Evolutionary conservation across 495 filamentous ascomycete species (phyloP).

Genomic region (Penicillium subrubescens): DNA sequence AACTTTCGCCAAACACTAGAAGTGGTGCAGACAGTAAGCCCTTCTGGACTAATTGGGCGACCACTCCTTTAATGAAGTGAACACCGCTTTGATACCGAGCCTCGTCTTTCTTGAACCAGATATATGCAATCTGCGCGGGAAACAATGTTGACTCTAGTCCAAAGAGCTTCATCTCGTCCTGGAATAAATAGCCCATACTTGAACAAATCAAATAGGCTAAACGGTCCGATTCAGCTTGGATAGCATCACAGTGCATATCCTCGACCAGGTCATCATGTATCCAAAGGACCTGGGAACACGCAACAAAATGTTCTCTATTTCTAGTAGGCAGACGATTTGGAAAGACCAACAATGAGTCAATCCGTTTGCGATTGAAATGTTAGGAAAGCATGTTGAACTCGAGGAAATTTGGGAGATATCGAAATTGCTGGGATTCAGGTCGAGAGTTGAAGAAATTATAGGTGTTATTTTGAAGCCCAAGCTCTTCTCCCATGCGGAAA

Average conservation of each 20-base stretch:
- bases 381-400: constrained; percentile 30
- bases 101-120: neutral
- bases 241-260: neutral
- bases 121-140: constrained; percentile 21
- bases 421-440: neutral
- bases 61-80: neutral
- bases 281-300: neutral
- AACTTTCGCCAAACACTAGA: constrained; percentile 2
- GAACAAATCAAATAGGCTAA: constrained; percentile 32
- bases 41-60: neutral
- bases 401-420: neutral
- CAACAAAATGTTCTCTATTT: constrained; percentile 17
- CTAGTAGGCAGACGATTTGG: constrained; percentile 31
- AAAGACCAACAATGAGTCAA: constrained; percentile 42
- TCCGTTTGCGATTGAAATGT: constrained; percentile 39
- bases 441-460: neutral
- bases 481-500: neutral
- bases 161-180: constrained; percentile 45
- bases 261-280: neutral
- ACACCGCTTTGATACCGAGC: neutral
- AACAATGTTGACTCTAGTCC: constrained; percentile 39
- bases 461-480: neutral
- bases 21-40: neutral
- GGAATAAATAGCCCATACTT: constrained; percentile 42
- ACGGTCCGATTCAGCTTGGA: neutral